Evolutionary conservation across 2,329 filamentous ascomycete genomes (phyloP).

Genomic region (Diaporthe ilicicola): DNA sequence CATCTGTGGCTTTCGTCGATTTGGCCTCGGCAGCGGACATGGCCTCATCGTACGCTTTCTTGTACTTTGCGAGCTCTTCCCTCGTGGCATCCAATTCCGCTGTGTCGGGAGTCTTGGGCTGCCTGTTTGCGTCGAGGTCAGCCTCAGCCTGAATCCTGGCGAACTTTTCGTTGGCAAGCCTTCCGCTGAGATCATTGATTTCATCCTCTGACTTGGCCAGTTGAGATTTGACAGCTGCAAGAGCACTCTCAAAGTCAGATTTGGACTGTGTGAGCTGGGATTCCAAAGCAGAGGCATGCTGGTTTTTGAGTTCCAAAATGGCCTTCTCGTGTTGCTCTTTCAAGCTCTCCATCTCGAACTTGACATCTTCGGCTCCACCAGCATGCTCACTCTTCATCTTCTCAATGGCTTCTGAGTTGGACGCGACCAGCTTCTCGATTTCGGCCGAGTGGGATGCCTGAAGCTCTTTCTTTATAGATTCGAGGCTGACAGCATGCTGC

Average conservation of each 20-base stretch:
- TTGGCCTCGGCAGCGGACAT: slow-evolving; percentile 45
- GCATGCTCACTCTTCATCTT: slow-evolving; percentile 47
- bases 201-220: slow-evolving; percentile 58
- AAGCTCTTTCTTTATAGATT: slow-evolving; percentile 50
- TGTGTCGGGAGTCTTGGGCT: slow-evolving; percentile 53
- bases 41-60: slow-evolving; percentile 46
- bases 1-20: slow-evolving; percentile 47
- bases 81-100: slow-evolving; percentile 61
- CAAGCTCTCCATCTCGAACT: slow-evolving; percentile 49
- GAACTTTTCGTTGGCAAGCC: slow-evolving; percentile 68
- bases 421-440: slow-evolving; percentile 55
- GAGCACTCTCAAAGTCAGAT: slow-evolving; percentile 46
- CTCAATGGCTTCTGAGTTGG: slow-evolving; percentile 53
- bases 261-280: slow-evolving; percentile 47
- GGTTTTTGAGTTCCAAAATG: slow-evolving; percentile 54
- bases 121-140: slow-evolving; percentile 67
- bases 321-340: slow-evolving; percentile 45
- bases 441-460: slow-evolving; percentile 53
- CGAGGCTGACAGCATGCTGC: slow-evolving; percentile 46
- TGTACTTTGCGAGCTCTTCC: slow-evolving; percentile 55
- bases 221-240: slow-evolving; percentile 48
- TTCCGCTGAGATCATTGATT: slow-evolving; percentile 57
- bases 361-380: slow-evolving; percentile 43
- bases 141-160: slow-evolving; percentile 66
- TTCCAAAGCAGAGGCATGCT: slow-evolving; percentile 48